Evolutionary conservation across 495 filamentous ascomycete genomes (phyloP).

Genomic region (Aspergillus steynii): DNA sequence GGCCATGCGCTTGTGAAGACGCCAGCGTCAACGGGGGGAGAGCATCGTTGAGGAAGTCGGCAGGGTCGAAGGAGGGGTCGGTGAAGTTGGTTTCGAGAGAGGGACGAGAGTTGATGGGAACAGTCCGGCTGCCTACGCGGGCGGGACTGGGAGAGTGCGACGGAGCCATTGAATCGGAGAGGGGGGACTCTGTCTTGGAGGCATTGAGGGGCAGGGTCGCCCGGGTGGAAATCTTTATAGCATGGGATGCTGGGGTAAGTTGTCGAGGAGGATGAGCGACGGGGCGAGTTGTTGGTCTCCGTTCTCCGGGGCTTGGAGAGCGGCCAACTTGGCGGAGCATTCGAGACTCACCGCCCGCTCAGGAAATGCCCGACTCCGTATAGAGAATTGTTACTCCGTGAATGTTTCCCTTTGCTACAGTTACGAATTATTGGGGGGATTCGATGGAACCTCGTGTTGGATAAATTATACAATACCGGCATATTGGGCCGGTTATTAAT

Average conservation of each 20-base stretch:
- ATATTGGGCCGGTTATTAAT: neutral
- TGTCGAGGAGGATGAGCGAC: neutral
- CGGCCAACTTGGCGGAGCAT: neutral
- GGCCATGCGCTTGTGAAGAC: conserved; percentile 40
- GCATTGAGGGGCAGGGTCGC: conserved; percentile 9
- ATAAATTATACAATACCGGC: neutral
- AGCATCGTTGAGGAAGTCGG: conserved; percentile 75
- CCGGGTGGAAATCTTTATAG: conserved; percentile 6
- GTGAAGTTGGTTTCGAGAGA: conserved; percentile 67
- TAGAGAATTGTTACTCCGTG: too few relatives aligned
- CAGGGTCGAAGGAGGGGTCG: conserved; percentile 71
- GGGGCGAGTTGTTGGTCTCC: neutral
- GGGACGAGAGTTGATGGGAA: conserved; percentile 46
- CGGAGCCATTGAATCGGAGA: conserved; percentile 18
- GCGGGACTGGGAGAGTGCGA: conserved; percentile 22
- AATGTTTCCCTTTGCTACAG: too few relatives aligned
- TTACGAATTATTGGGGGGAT: neutral
- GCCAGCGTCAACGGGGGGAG: conserved; percentile 58
- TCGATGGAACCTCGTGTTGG: neutral
- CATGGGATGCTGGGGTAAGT: conserved; percentile 6
- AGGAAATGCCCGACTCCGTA: neutral
- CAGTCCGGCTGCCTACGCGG: neutral
- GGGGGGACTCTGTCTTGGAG: neutral
- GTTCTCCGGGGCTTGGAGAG: neutral
- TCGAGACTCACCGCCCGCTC: conserved; percentile 3